A percentile compares a stretch with the other conserved stretches of the same genome.
Evolutionary conservation across 805 yeast genomes (phyloP).

Genomic region (Saccharomycopsis synnaedendra): DNA sequence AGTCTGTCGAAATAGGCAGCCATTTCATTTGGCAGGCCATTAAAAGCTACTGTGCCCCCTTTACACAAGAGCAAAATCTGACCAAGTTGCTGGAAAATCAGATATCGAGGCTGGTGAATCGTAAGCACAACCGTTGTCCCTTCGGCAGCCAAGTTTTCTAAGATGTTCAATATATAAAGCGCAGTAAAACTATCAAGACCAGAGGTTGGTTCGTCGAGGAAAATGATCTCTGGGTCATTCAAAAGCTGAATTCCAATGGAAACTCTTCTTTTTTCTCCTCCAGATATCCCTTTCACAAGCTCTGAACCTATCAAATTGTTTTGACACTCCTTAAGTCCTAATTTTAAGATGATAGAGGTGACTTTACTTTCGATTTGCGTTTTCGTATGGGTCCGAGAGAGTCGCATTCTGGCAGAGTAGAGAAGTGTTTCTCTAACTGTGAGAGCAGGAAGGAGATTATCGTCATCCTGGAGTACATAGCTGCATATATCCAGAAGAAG

Average conservation of each 20-base stretch:
- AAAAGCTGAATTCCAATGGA: constrained; percentile 73
- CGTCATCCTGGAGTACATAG: constrained; percentile 76
- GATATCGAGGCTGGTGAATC: constrained; percentile 76
- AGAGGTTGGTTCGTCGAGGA: constrained; percentile 83
- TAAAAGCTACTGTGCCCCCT: constrained; percentile 61
- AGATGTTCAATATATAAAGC: constrained; percentile 47
- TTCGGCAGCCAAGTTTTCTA: constrained; percentile 40
- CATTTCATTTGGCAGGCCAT: constrained; percentile 42
- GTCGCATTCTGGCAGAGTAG: constrained; percentile 59
- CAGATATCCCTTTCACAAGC: constrained; percentile 52
- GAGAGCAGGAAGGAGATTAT: constrained; percentile 52
- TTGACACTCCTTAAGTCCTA: constrained; percentile 68
- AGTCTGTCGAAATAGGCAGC: constrained; percentile 33
- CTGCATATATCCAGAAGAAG: constrained; percentile 42
- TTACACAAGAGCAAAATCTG: constrained; percentile 61
- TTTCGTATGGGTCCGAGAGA: constrained; percentile 28
- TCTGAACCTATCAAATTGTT: constrained; percentile 60
- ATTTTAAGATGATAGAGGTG: constrained; percentile 46
- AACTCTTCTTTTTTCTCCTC: constrained; percentile 76
- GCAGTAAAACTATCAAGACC: constrained; percentile 80
- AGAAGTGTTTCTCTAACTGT: constrained; percentile 71
- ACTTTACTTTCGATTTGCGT: constrained; percentile 34
- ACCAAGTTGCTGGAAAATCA: constrained; percentile 54
- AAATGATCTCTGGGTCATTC: constrained; percentile 56
- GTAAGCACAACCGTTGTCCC: constrained; percentile 62